Conservation (phyloP, 805 yeast species). For the Yarrowia sp. region DNA sequence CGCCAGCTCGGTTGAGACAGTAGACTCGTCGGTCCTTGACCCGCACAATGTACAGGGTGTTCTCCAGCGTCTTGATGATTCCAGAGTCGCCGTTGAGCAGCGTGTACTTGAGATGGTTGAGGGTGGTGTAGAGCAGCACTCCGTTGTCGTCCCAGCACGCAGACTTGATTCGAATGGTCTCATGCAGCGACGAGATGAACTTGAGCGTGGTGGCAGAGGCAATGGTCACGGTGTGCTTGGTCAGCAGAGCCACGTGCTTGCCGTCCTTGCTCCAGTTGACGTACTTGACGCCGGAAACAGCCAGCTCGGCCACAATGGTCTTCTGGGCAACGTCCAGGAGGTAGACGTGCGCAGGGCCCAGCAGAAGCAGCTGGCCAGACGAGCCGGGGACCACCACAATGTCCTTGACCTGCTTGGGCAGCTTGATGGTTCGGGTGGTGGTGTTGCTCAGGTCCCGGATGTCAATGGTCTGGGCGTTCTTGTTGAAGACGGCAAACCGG, state of each 20-base stretch:
- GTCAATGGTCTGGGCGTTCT: constrained; percentile 61
- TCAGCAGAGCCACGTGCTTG: constrained; percentile 77
- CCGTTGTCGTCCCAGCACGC: constrained; percentile 97
- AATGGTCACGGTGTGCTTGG: constrained; percentile 89
- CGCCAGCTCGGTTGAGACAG: constrained; percentile 81
- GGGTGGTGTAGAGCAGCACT: constrained; percentile 86
- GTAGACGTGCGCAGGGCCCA: constrained; percentile 69
- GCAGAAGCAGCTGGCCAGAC: constrained; percentile 76
- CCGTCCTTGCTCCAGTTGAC: constrained; percentile 87
- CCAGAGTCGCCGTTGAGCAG: constrained; percentile 93
- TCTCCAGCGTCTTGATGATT: constrained; percentile 85
- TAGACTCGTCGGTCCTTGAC: constrained; percentile 68
- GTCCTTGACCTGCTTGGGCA: constrained; percentile 55
- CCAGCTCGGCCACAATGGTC: constrained; percentile 64
- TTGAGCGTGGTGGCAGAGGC: constrained; percentile 70
- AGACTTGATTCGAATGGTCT: constrained; percentile 92
- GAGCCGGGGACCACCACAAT: constrained; percentile 61
- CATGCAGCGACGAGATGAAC: constrained; percentile 80
- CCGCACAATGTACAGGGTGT: constrained; percentile 76
- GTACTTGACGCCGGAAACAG: constrained; percentile 77
- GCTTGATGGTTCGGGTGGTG: constrained; percentile 72
- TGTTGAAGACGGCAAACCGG: constrained; percentile 79
- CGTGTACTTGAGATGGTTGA: constrained; percentile 93
- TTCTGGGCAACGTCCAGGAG: constrained; percentile 92
- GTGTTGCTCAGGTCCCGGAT: constrained; percentile 80